Evolutionary conservation across 2,329 filamentous ascomycete genomes (phyloP).

Genomic region (Sporothrix curviconia): DNA sequence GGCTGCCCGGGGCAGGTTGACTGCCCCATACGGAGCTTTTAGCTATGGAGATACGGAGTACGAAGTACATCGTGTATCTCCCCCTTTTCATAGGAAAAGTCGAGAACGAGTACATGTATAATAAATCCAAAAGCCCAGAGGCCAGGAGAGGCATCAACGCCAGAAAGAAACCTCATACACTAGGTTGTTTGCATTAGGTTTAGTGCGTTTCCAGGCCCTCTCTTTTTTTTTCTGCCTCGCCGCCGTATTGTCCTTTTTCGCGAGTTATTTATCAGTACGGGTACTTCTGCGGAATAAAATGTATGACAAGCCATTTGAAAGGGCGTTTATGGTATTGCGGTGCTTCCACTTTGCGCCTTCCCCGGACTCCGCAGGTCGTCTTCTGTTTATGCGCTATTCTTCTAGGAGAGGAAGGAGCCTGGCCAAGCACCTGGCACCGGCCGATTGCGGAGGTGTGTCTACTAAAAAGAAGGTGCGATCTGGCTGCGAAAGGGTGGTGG

Average conservation of each 20-base stretch:
- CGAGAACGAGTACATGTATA: neutral
- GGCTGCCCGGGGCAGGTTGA: neutral
- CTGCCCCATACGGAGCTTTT: neutral
- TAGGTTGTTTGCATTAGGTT: too few species aligned
- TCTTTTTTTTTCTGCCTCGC: too few species aligned
- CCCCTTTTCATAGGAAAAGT: neutral
- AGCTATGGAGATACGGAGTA: conserved; percentile 1
- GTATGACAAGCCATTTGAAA: too few species aligned
- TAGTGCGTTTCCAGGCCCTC: too few species aligned
- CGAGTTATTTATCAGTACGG: too few species aligned
- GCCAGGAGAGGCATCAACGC: too few species aligned
- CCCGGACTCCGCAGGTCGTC: conserved; percentile 7
- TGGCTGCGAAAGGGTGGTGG: too few species aligned
- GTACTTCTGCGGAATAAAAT: too few species aligned
- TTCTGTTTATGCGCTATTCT: neutral
- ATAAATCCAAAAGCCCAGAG: neutral
- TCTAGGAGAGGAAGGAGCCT: neutral
- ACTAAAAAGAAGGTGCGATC: neutral
- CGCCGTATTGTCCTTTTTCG: too few species aligned
- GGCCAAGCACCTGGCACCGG: neutral
- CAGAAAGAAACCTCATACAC: too few species aligned
- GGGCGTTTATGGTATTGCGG: neutral
- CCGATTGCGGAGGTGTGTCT: neutral
- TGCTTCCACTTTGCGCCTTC: conserved; percentile 3
- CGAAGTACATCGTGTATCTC: too few species aligned